Evolutionary conservation across 176 grass and related monocot species (phyloP).

Genomic region (Dactylis glomerata): DNA sequence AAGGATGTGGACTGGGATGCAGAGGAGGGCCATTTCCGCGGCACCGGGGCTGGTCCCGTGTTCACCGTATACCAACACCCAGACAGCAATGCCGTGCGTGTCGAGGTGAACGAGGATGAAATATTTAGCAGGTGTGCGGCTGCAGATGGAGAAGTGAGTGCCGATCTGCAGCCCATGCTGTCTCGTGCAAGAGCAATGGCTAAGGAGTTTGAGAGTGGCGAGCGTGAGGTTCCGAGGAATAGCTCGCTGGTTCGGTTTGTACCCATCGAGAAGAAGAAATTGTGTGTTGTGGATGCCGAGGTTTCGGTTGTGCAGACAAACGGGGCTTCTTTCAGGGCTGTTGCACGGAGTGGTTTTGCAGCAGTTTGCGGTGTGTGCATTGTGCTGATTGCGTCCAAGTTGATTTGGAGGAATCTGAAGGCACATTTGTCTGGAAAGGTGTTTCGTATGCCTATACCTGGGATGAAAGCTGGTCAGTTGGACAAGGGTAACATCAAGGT

Average conservation of each 20-base stretch:
- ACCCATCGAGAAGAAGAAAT: constrained; percentile 1
- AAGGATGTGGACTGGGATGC: constrained; percentile 12
- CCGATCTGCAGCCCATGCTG: background rate
- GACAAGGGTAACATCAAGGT: background rate
- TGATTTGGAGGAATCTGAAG: background rate
- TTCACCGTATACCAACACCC: constrained; percentile 27
- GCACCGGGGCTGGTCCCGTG: background rate
- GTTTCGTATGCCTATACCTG: background rate
- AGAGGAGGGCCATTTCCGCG: constrained; percentile 13
- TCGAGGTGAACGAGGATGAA: constrained; percentile 38
- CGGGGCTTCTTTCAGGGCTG: background rate
- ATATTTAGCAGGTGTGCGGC: constrained; percentile 19
- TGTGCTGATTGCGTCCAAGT: background rate
- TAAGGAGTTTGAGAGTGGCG: background rate
- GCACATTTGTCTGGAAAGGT: background rate
- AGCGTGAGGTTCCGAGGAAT: constrained; percentile 1
- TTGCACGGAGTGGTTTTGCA: constrained; percentile 21
- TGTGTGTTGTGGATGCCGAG: background rate
- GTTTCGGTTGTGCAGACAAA: background rate
- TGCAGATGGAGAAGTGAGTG: background rate
- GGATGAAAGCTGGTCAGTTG: background rate
- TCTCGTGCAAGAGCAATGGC: constrained; percentile 30
- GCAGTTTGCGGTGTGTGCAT: constrained; percentile 34
- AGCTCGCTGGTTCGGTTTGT: constrained; percentile 22
- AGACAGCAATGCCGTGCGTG: background rate